Conservation (phyloP, 345 rosid genomes). For the Xanthoceras sorbifolium region DNA sequence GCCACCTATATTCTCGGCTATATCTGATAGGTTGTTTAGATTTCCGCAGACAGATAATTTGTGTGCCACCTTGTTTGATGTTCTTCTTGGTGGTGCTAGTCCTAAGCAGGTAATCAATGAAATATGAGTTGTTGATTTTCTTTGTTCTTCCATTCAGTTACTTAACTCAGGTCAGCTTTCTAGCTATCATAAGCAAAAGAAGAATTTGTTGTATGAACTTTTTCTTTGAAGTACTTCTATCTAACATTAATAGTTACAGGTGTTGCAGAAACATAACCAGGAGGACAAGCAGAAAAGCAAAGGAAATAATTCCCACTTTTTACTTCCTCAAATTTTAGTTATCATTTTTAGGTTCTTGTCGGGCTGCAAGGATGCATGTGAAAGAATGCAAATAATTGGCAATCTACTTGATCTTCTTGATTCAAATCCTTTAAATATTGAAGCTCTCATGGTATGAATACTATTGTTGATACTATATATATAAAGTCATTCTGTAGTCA, state of each 20-base stretch:
- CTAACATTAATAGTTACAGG: conserved; percentile 45
- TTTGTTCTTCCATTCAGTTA: conserved; percentile 8
- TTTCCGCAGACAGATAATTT: conserved; percentile 84
- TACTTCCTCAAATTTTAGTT: conserved; percentile 79
- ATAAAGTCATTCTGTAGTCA: not conserved
- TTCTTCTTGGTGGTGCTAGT: conserved; percentile 99
- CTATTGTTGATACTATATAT: conserved; percentile 1
- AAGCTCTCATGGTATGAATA: conserved; percentile 79
- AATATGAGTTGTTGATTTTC: conserved; percentile 14
- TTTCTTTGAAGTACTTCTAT: conserved; percentile 11
- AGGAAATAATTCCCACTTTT: conserved; percentile 66
- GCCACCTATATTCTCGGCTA: conserved; percentile 70
- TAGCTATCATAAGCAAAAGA: not conserved
- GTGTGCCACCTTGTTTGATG: conserved; percentile 89
- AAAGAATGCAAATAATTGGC: conserved; percentile 70
- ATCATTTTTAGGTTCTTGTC: conserved; percentile 77
- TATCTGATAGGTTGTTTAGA: conserved; percentile 74
- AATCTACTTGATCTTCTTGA: conserved; percentile 86
- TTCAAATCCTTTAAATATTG: conserved; percentile 83
- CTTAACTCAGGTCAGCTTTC: conserved; percentile 6
- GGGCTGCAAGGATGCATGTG: conserved; percentile 56
- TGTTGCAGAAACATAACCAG: conserved; percentile 73
- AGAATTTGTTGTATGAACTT: not conserved
- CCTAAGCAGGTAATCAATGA: conserved; percentile 78
- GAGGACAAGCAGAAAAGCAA: conserved; percentile 61